Evolutionary conservation across 768 basidiomycete species (phyloP).

Genomic region (Tricholoma flavovirens): DNA sequence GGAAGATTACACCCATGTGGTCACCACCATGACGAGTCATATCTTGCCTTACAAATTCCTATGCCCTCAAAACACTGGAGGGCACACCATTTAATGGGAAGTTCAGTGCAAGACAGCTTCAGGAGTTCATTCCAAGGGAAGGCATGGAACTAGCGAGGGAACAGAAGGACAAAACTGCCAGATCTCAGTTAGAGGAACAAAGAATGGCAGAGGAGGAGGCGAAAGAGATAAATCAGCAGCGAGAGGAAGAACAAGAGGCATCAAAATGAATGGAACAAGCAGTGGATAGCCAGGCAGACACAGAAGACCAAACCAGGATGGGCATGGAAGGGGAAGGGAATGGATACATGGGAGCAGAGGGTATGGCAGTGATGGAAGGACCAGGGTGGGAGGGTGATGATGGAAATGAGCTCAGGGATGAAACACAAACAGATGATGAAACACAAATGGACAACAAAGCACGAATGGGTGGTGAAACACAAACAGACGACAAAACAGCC

Average conservation of each 20-base stretch:
- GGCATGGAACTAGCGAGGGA: slow-evolving; percentile 7
- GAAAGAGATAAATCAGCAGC: neutral
- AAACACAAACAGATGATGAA: neutral
- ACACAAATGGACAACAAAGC: no score
- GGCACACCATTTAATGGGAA: neutral
- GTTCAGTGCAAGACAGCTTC: slow-evolving; percentile 17
- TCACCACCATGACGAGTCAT: slow-evolving; percentile 17
- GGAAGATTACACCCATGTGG: slow-evolving; percentile 28
- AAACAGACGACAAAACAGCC: no score
- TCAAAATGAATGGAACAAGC: neutral
- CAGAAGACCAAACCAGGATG: neutral
- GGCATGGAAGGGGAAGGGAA: neutral
- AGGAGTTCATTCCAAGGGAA: slow-evolving; percentile 14
- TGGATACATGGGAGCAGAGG: neutral
- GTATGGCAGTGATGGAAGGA: neutral
- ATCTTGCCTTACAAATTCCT: neutral
- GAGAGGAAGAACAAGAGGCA: neutral
- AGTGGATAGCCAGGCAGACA: neutral
- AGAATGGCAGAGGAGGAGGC: neutral
- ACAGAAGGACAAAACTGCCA: neutral
- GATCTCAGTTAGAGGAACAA: neutral
- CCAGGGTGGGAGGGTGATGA: neutral
- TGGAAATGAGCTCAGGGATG: neutral
- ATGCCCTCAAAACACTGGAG: neutral
- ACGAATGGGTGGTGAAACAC: no score